These are phyloP conservation scores for Phytophthora foliorum DNA, from an alignment of 352 stramenopile species.

Conservation along the genomic window DNA sequence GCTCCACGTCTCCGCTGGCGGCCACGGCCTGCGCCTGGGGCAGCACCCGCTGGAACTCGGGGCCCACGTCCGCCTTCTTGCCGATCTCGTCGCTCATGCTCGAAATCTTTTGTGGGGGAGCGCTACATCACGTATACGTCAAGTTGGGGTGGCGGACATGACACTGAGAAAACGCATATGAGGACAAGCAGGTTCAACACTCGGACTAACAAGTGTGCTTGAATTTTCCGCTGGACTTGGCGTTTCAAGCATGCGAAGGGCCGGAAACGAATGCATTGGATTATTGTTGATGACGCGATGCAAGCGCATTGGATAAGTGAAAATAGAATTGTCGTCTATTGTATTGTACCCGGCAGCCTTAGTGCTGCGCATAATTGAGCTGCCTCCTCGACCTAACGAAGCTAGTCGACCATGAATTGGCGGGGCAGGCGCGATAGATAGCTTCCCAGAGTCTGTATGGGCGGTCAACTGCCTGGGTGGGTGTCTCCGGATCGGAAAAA, in stretches of 20 bases:
- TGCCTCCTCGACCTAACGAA: slow-evolving; percentile 27
- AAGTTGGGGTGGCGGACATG: not conserved
- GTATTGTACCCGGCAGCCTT: slow-evolving; percentile 37
- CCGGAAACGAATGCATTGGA: too few relatives aligned
- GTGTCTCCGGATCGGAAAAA: slow-evolving; percentile 3
- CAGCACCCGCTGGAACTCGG: slow-evolving; percentile 72
- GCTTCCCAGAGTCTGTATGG: not conserved
- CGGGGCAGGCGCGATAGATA: too few relatives aligned
- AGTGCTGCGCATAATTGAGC: slow-evolving; percentile 18
- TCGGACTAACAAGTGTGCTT: too few relatives aligned
- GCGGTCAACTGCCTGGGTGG: slow-evolving; percentile 11
- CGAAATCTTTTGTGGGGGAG: slow-evolving; percentile 39
- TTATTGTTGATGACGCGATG: too few relatives aligned
- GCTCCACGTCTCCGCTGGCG: slow-evolving; percentile 80
- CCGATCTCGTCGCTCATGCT: slow-evolving; percentile 82
- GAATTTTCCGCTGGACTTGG: slow-evolving; percentile 16
- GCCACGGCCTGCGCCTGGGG: slow-evolving; percentile 74
- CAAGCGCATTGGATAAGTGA: too few relatives aligned
- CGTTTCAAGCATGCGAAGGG: slow-evolving; percentile 28
- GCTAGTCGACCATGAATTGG: slow-evolving; percentile 23
- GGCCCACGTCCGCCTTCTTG: slow-evolving; percentile 83
- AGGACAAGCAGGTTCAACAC: too few relatives aligned
- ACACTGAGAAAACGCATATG: not conserved
- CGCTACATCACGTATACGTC: not conserved
- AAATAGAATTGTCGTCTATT: slow-evolving; percentile 41